phyloP scores from a whole-genome alignment of 805 yeast species.

The Peterozyma xylosa region DNA sequence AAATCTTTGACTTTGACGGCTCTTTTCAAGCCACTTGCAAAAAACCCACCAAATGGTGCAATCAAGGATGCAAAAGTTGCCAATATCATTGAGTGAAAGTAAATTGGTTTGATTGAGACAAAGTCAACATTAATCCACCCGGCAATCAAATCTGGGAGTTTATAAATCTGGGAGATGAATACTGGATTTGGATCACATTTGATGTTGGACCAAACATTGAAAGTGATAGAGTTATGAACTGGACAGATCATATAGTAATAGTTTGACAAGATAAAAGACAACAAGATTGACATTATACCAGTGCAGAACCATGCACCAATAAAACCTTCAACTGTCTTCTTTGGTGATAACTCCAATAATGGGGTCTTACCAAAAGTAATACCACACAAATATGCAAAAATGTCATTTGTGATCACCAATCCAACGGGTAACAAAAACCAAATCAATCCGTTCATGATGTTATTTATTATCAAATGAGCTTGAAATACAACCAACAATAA shows the following conservation, averaged over 20 bases:
- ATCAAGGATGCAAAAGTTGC: slow-evolving; percentile 94
- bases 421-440: slow-evolving; percentile 94
- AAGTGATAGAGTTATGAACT: slow-evolving; percentile 54
- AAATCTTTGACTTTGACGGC: slow-evolving; percentile 95
- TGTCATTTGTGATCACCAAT: slow-evolving; percentile 88
- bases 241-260: slow-evolving; percentile 85
- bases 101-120: slow-evolving; percentile 73
- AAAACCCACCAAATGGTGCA: slow-evolving; percentile 98
- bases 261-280: slow-evolving; percentile 57
- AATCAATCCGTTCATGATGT: slow-evolving; percentile 81
- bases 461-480: slow-evolving; percentile 86
- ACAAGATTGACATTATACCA: slow-evolving; percentile 58
- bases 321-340: slow-evolving; percentile 96
- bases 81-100: slow-evolving; percentile 77
- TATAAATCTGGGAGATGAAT: slow-evolving; percentile 74
- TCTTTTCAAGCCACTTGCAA: slow-evolving; percentile 95
- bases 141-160: slow-evolving; percentile 63
- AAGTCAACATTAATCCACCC: slow-evolving; percentile 32
- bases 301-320: slow-evolving; percentile 98
- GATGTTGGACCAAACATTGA: slow-evolving; percentile 53
- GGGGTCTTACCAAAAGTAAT: slow-evolving; percentile 93
- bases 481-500: slow-evolving; percentile 84
- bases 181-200: slow-evolving; percentile 83
- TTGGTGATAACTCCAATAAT: slow-evolving; percentile 88
- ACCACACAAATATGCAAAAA: slow-evolving; percentile 95